These are phyloP conservation scores for Osmanthus fragrans DNA, from an alignment of 257 asterid genomes.

Conservation along the genomic window DNA sequence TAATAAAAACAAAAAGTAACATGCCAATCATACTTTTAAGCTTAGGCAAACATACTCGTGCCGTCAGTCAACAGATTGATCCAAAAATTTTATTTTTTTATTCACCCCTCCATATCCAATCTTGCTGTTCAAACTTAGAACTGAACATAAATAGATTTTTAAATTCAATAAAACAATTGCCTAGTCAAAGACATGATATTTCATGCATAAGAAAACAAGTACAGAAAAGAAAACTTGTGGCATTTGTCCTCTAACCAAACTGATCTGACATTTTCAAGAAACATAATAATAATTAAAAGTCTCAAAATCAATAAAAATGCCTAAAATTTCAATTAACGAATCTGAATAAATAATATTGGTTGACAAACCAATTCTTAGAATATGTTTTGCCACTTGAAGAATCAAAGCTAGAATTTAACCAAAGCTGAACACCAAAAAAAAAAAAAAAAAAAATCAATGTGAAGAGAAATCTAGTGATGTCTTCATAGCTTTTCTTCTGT, in stretches of 20 bases:
- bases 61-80: constrained; percentile 9
- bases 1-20: too few species aligned
- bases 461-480: neutral
- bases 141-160: neutral
- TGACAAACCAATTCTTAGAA: constrained; percentile 13
- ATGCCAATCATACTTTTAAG: neutral
- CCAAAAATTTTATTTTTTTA: neutral
- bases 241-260: constrained; percentile 14
- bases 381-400: neutral
- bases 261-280: constrained; percentile 27
- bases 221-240: constrained; percentile 9
- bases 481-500: constrained; percentile 16
- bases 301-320: neutral
- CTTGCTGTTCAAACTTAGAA: constrained; percentile 16
- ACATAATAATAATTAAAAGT: neutral
- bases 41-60: neutral
- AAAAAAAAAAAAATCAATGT: neutral
- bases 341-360: neutral
- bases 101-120: constrained; percentile 3
- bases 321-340: neutral
- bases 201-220: constrained; percentile 3
- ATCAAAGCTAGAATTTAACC: neutral
- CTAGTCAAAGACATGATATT: constrained; percentile 23
- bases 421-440: too few species aligned
- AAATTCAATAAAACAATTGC: neutral